phyloP scores from a whole-genome alignment of 2,329 filamentous ascomycete species.

The Arthrobotrys megalospora region DNA sequence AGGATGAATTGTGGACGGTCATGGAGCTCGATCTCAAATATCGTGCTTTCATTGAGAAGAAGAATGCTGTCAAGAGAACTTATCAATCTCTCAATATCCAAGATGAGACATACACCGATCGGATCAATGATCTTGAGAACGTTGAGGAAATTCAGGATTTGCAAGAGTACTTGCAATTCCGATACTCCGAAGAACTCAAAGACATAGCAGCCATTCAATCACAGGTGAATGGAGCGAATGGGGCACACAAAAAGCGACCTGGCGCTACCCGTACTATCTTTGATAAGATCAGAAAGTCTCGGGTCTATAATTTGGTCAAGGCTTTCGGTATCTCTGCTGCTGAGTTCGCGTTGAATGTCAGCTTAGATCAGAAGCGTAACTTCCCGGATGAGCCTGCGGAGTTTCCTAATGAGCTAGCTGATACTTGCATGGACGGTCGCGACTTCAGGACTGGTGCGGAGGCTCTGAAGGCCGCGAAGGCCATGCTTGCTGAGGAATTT shows the following conservation, averaged over 20 bases:
- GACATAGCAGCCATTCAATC: slow-evolving; percentile 76
- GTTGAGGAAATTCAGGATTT: slow-evolving; percentile 97
- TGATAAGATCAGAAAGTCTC: slow-evolving; percentile 85
- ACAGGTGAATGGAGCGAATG: slow-evolving; percentile 70
- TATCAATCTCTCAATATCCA: slow-evolving; percentile 80
- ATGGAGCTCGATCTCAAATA: slow-evolving; percentile 96
- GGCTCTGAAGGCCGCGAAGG: slow-evolving; percentile 83
- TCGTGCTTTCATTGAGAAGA: slow-evolving; percentile 90
- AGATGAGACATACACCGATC: slow-evolving; percentile 83
- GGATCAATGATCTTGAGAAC: slow-evolving; percentile 83
- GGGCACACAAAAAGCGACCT: slow-evolving; percentile 79
- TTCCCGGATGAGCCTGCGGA: slow-evolving; percentile 87
- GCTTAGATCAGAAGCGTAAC: slow-evolving; percentile 82
- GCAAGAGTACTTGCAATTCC: slow-evolving; percentile 96
- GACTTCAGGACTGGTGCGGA: slow-evolving; percentile 82
- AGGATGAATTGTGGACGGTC: slow-evolving; percentile 95
- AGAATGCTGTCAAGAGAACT: slow-evolving; percentile 84
- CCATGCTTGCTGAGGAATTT: slow-evolving; percentile 92
- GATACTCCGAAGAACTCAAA: slow-evolving; percentile 86
- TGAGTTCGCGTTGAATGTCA: slow-evolving; percentile 86
- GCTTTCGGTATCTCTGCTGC: slow-evolving; percentile 93
- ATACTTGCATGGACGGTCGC: slow-evolving; percentile 78
- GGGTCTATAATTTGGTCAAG: slow-evolving; percentile 84
- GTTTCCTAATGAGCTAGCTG: slow-evolving; percentile 87
- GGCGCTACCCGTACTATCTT: slow-evolving; percentile 85